Base-by-base conservation (phyloP, 2,329 filamentous ascomycete species). In the Diplocarpon rosae region DNA sequence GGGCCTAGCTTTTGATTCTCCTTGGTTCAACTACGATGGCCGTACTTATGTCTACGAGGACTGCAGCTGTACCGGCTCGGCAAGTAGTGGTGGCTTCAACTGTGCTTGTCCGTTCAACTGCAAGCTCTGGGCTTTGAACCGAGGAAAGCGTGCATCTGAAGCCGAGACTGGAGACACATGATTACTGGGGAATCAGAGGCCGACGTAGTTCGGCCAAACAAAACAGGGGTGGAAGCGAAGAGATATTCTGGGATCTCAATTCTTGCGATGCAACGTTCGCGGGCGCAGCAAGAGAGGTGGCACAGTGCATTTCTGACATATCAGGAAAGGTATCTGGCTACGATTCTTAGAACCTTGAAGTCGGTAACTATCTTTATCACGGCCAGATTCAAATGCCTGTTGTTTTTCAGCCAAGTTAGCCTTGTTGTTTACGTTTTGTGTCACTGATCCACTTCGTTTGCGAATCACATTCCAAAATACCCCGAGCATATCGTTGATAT, bases 31-130 rank as follows among this genome's bases (percentile, higher is more conserved):
- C 10, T 43, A 43, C 13, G 41, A 37, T 9, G 34, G 34, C n/a
- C 12, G 14, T 30, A 20, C 33, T 9, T 43, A 43, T 43, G 16
- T 12, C 7, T 43, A 20, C 37, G 34, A 31, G 27, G 27, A 37
- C 17, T 43, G 41, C 28, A 13, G 31, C 13, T 43, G 41, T 12
- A n/a, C 15, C 5, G 34, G 41, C 16, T 30, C 28, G 4, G 13
- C 14, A 10, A 16, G 7, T 17, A 32, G n/a, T 30, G 33, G 32
- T 6, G 24, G 34, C 28, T 35, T 31, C n/a, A 32, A 7, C 16
- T 43, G 41, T 14, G 35, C 41, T 27, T 43, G 41, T 14, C 34
- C 16, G 3, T 43, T 43, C 28, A n/a, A 24, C 12, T 43, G 41
- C 13, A 43, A 43, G 15, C 27, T 37, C 2, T 43, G 14, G n/a